Base-by-base conservation (phyloP, 768 basidiomycete genomes). In the Leucosporidium scottii region DNA sequence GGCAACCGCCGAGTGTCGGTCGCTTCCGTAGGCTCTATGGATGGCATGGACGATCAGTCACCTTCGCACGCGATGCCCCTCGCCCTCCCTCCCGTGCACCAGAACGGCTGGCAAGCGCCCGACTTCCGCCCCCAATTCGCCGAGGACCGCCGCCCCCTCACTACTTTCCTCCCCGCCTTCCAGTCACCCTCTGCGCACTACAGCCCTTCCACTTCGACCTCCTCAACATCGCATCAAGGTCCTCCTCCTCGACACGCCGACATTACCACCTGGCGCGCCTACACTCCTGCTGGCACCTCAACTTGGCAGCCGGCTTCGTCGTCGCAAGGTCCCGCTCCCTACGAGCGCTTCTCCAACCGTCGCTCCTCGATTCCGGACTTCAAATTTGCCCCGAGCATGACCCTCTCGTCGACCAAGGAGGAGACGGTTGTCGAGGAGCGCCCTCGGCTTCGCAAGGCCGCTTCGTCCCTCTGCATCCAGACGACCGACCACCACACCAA, bases 201-300 rank as follows among this genome's bases (percentile, higher is more conserved):
- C 39, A 9, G 8, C 15, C 39, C 39, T 44, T 8, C 39, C 39
- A 44, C 39, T 44, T 44, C 39, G 3, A 44, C 39, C 15, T 9
- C 39, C 39, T 15, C 13, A 6, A 8, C 39, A 6, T 44, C 39
- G 2, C 39, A 44, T 2, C 39, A 44, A 17, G 39, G 39, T 17
- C 39, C 39, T 44, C 39, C 39, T 44, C 39, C 39, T 15, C 48
- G 25, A 4, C 31, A 58, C 57, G 58, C 53, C 25, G n/a, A 28
- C 23, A 39, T 59, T 36, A 55, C 36, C 21, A 59, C 59, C 15
- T 69, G 68, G 68, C 57, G 61, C n/a, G 62, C 53, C 31, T 69
- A 69, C 57, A 27, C 55, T 4, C 68, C 68, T 0, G 15, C 64
- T n/a, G n/a, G n/a, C 5, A 69, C 63, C 18, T 59, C 56, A 3